These are phyloP conservation scores for Neophaeococcomyces aloes DNA, from an alignment of 2,329 filamentous ascomycete genomes.

Conservation along the genomic window DNA sequence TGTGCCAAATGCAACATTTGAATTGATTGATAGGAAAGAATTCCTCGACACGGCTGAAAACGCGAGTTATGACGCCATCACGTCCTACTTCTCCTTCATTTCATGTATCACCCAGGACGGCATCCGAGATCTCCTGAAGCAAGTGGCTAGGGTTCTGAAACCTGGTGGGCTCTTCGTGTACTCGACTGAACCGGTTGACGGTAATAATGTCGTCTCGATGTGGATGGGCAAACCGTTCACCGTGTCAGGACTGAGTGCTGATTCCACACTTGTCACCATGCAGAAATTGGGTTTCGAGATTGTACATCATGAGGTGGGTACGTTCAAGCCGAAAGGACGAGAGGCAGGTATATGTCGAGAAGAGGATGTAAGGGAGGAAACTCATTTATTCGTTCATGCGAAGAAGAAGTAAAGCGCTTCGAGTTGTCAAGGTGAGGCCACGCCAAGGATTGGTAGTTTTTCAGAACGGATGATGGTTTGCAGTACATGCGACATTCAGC, in stretches of 20 bases:
- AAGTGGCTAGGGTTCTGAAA: background rate
- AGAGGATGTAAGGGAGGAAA: slow-evolving; percentile 1
- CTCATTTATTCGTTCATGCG: slow-evolving; percentile 3
- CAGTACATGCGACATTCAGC: no score
- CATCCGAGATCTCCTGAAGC: background rate
- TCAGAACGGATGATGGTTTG: no score
- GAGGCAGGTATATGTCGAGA: slow-evolving; percentile 2
- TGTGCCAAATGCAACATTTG: slow-evolving; percentile 4
- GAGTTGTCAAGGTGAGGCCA: no score
- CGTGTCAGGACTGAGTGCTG: slow-evolving; percentile 4
- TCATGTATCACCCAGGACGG: background rate
- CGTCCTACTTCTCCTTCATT: background rate
- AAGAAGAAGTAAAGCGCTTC: background rate
- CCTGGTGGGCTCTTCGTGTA: background rate
- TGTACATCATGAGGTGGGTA: background rate
- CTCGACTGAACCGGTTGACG: background rate
- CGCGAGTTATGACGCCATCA: slow-evolving; percentile 1
- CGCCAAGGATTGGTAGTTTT: no score
- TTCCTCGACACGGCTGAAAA: background rate
- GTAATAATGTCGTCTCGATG: slow-evolving; percentile 4
- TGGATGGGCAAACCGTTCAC: slow-evolving; percentile 9
- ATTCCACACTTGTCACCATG: slow-evolving; percentile 3
- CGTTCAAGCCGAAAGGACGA: background rate
- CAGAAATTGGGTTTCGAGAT: background rate
- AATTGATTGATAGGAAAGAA: background rate